A percentile compares a stretch with the other conserved stretches of the same genome.
Evolutionary conservation across 2,329 filamentous ascomycete genomes (phyloP).

Genomic region (Ophiostoma australiae): DNA sequence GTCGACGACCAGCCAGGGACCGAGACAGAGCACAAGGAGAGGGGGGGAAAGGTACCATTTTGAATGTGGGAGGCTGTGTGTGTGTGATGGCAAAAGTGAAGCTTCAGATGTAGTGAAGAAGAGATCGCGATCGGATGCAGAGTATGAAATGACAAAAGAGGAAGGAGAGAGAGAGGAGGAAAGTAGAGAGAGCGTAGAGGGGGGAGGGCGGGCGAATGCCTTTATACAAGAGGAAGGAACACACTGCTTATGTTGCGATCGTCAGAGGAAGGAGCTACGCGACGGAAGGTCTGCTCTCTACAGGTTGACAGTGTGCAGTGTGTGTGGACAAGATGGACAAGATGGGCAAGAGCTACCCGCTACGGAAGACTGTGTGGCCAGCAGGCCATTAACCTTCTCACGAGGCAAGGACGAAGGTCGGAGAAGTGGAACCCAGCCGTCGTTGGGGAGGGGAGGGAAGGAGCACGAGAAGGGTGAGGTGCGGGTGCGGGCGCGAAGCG

Average conservation of each 20-base stretch:
- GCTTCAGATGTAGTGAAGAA: background rate
- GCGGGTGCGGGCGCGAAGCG: background rate
- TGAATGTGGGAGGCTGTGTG: slow-evolving; percentile 13
- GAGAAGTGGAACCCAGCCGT: slow-evolving; percentile 22
- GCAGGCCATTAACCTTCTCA: slow-evolving; percentile 2
- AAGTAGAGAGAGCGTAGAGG: background rate
- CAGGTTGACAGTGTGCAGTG: background rate
- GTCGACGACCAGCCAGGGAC: slow-evolving; percentile 18
- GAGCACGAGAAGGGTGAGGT: background rate
- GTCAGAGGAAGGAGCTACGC: background rate
- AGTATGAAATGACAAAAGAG: slow-evolving; percentile 1
- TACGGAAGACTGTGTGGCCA: background rate
- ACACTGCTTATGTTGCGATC: background rate
- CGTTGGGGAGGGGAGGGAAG: background rate
- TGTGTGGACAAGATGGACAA: background rate
- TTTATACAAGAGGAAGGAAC: slow-evolving; percentile 19
- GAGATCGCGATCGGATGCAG: slow-evolving; percentile 11
- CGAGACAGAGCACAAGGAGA: slow-evolving; percentile 15
- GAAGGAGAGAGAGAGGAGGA: background rate
- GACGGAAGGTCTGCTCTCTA: background rate
- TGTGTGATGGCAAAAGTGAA: slow-evolving; percentile 1
- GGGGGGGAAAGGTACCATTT: slow-evolving; percentile 23
- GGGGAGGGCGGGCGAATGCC: slow-evolving; percentile 11
- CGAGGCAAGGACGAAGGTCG: slow-evolving; percentile 19
- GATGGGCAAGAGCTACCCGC: background rate